phyloP scores from a whole-genome alignment of 129 eudicot species.

The Calendula officinalis region DNA sequence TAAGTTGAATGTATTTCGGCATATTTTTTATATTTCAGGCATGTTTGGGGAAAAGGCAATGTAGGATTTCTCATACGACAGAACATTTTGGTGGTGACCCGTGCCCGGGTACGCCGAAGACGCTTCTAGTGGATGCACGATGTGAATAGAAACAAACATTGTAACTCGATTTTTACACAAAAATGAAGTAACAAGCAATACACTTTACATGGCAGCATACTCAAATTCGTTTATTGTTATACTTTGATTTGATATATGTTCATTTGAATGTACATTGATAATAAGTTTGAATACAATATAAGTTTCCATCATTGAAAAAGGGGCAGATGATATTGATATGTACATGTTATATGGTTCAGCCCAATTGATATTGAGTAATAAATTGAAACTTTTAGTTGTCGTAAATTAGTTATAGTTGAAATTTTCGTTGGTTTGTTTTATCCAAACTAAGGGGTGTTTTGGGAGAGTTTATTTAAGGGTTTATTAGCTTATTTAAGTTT shows the following conservation, averaged over 20 bases:
- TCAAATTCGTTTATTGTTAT: not conserved
- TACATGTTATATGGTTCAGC: not conserved
- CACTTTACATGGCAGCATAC: not conserved
- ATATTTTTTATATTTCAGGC: slow-evolving; percentile 45
- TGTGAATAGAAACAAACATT: slow-evolving; percentile 33
- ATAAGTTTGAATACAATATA: not conserved
- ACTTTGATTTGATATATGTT: not conserved
- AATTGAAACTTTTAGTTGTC: too few relatives aligned
- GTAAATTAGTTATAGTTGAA: too few relatives aligned
- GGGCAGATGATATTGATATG: not conserved
- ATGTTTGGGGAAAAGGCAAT: slow-evolving; percentile 54
- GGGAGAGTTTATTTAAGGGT: too few relatives aligned
- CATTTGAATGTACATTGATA: slow-evolving; percentile 5
- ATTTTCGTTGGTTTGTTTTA: too few relatives aligned
- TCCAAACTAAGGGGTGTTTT: too few relatives aligned
- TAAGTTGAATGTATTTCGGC: not conserved
- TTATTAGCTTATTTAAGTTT: too few relatives aligned
- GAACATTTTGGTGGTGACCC: slow-evolving; percentile 50
- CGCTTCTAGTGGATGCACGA: slow-evolving; percentile 56
- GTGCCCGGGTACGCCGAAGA: slow-evolving; percentile 51
- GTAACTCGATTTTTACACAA: not conserved
- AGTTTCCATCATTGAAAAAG: not conserved
- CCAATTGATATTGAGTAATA: too few relatives aligned
- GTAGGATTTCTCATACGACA: slow-evolving; percentile 38
- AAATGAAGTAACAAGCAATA: not conserved